Conservation (phyloP, 345 rosid genomes). For the Erysimum cheiranthoides region DNA sequence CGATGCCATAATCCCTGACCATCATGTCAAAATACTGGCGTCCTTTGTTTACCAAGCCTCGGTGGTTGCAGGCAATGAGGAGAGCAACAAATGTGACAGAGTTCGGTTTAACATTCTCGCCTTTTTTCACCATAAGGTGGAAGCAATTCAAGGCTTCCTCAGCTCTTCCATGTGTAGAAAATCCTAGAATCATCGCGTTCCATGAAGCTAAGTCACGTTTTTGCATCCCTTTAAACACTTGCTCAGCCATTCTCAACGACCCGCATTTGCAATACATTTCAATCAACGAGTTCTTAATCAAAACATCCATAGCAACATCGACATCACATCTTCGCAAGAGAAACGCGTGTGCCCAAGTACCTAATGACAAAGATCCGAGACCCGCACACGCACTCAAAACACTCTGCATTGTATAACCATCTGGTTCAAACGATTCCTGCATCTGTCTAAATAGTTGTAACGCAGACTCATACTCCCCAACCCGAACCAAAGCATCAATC, state of each 20-base stretch:
- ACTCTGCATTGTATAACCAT: constrained; percentile 78
- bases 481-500: constrained; percentile 71
- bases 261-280: constrained; percentile 93
- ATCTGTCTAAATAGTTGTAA: constrained; percentile 58
- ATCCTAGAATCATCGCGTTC: constrained; percentile 79
- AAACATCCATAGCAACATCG: constrained; percentile 50
- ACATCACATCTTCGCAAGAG: constrained; percentile 51
- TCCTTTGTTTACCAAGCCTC: constrained; percentile 71
- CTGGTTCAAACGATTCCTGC: constrained; percentile 61
- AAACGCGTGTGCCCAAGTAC: constrained; percentile 78
- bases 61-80: constrained; percentile 72
- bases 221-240: constrained; percentile 68
- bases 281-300: constrained; percentile 65
- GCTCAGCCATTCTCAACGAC: constrained; percentile 58
- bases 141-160: constrained; percentile 60
- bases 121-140: constrained; percentile 46
- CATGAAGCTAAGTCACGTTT: constrained; percentile 70
- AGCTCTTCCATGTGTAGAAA: constrained; percentile 75
- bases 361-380: constrained; percentile 67
- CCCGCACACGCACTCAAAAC: constrained; percentile 72
- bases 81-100: constrained; percentile 72
- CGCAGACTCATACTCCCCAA: constrained; percentile 62
- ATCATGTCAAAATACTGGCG: constrained; percentile 64
- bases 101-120: constrained; percentile 53
- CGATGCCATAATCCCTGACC: constrained; percentile 58